Percentiles rank a stretch among this genome's conserved stretches.
Evolutionary conservation across 495 filamentous ascomycete genomes (phyloP).

Genomic region (Acidiella bohemica): DNA sequence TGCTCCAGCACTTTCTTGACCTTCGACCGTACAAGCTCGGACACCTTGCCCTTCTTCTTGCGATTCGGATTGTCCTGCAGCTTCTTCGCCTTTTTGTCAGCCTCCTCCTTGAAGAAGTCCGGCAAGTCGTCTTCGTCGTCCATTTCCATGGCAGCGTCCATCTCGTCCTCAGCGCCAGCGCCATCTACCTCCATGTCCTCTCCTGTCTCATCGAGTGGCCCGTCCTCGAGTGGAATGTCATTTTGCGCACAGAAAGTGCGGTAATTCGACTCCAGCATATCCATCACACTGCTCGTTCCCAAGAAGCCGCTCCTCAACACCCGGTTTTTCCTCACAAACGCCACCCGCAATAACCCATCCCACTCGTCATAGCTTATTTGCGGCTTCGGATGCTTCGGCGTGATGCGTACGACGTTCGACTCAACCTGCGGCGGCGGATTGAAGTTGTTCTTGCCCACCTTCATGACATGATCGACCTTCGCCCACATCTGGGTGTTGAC

Average conservation of each 20-base stretch:
- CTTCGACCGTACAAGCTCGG: slow-evolving; percentile 65
- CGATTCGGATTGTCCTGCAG: slow-evolving; percentile 33
- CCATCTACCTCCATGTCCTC: slow-evolving; percentile 33
- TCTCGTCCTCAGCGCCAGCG: slow-evolving; percentile 40
- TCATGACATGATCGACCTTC: slow-evolving; percentile 74
- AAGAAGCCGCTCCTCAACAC: slow-evolving; percentile 67
- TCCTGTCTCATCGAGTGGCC: slow-evolving; percentile 27
- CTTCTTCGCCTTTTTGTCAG: slow-evolving; percentile 33
- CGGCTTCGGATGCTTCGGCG: slow-evolving; percentile 68
- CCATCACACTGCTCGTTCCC: slow-evolving; percentile 60
- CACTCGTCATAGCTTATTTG: slow-evolving; percentile 86
- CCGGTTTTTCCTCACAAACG: slow-evolving; percentile 66
- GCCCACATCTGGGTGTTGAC: slow-evolving; percentile 96
- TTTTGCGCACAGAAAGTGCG: slow-evolving; percentile 77
- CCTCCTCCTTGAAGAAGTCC: slow-evolving; percentile 63
- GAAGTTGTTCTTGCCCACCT: slow-evolving; percentile 90
- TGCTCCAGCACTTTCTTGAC: slow-evolving; percentile 67
- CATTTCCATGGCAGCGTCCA: slow-evolving; percentile 40
- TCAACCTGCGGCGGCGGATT: slow-evolving; percentile 87
- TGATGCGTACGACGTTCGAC: slow-evolving; percentile 62
- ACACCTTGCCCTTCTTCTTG: slow-evolving; percentile 62
- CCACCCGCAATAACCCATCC: slow-evolving; percentile 76
- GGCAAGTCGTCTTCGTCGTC: slow-evolving; percentile 51
- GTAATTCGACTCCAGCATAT: slow-evolving; percentile 74
- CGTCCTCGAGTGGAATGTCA: slow-evolving; percentile 64